These are phyloP conservation scores for Tulasnella calospora DNA, from an alignment of 768 basidiomycete genomes.

Conservation along the genomic window DNA sequence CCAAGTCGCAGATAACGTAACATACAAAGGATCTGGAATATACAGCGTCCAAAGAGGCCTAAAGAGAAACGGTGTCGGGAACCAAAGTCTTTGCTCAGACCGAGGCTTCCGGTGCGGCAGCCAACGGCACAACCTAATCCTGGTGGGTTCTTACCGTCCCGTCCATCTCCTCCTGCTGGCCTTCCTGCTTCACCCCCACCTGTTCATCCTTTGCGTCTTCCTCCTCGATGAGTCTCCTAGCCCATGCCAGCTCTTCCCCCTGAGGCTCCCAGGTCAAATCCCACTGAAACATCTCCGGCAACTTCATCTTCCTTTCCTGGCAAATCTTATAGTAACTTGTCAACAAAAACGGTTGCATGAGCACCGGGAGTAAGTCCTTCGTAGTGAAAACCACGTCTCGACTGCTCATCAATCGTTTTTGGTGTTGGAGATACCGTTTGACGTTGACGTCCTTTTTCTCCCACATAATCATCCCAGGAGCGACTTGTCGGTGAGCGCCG, in stretches of 20 bases:
- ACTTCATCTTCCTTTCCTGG: conserved; percentile 18
- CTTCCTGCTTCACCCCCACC: background rate
- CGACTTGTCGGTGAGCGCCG: conserved; percentile 22
- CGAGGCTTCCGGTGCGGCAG: background rate
- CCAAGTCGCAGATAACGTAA: background rate
- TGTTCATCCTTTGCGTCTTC: background rate
- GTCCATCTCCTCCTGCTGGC: background rate
- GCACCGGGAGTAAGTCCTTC: conserved; percentile 15
- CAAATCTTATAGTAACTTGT: conserved; percentile 23
- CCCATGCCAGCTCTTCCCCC: conserved; percentile 17
- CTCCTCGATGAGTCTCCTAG: conserved; percentile 4
- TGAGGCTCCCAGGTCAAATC: conserved; percentile 25
- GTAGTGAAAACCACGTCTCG: conserved; percentile 19
- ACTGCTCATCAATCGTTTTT: conserved; percentile 17
- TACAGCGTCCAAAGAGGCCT: background rate
- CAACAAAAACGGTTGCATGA: conserved; percentile 24
- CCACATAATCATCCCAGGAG: conserved; percentile 26
- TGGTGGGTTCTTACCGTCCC: background rate
- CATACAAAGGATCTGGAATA: background rate
- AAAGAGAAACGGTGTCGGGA: background rate
- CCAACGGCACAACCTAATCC: background rate
- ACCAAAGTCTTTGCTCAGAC: background rate
- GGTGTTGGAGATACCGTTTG: conserved; percentile 10
- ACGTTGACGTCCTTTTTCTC: conserved; percentile 18
- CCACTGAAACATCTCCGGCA: conserved; percentile 26